Evolutionary conservation across 2,329 filamentous ascomycete species (phyloP), one percentile per base, ranked within the genome.

Genomic region (Cladophialophora immunda): DNA sequence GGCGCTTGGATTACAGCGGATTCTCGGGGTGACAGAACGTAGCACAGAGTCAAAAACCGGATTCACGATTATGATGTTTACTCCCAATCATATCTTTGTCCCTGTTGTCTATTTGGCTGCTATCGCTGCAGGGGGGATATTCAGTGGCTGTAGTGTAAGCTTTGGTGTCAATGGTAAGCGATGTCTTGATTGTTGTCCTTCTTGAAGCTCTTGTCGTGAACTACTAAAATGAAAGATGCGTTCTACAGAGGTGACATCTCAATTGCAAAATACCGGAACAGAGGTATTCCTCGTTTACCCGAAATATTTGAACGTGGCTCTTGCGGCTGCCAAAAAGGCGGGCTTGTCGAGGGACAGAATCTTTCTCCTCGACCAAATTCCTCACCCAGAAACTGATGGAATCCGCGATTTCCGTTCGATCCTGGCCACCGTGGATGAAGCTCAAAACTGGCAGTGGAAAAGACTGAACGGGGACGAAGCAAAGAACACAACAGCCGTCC

Each of bases 11-110:
- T 45, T 45, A 6, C 38, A 45, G 38, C 38, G 38, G 38, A 19
- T 45, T 7, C 38, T 45, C n/a, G 38, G 38, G 38, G 38, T 45
- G 38, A 19, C 5, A 4, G 38, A n/a, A 15, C 11, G n/a, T 4
- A 8, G 17, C 5, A n/a, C 17, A 19, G 38, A 45, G n/a, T 45
- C 38, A 5, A 45, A n/a, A 9, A 45, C 38, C 5, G 38, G 38
- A 1, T 45, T 45, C 38, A 45, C 38, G 17, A 85, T 92, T 5
- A 80, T 92, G 59, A 78, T 92, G 22, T 92, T 88, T 76, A 87
- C 88, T 0, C 85, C 86, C 29, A 93, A 92, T 78, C 88, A 83
- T 68, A 78, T 92, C 25, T 90, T 88, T 79, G 90, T 89, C 73
- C 88, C 90, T 0, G 79, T 84, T 0, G 79, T 54, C 15, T 65